Evolutionary conservation across 331 rosid genomes (phyloP).

Genomic region (Saraca asoca): DNA sequence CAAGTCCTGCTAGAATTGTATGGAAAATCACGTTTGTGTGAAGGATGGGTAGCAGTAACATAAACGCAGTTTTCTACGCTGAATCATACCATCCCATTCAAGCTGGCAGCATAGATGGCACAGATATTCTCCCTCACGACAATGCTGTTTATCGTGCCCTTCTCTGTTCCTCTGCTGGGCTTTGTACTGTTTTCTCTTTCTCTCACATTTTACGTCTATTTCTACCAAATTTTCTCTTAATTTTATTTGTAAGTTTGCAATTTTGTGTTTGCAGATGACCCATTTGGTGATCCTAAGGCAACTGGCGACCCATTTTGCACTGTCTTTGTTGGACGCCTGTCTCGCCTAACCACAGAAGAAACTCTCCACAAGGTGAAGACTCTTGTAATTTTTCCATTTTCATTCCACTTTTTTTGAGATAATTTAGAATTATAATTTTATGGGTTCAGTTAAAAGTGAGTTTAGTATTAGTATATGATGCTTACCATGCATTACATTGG

Average conservation of each 20-base stretch:
- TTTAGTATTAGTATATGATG: too few species aligned
- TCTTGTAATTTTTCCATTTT: neutral
- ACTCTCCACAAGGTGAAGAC: conserved; percentile 59
- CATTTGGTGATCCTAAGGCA: conserved; percentile 76
- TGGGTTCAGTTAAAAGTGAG: neutral
- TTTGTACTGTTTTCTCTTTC: conserved; percentile 43
- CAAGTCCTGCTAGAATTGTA: too few species aligned
- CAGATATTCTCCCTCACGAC: conserved; percentile 82
- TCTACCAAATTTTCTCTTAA: neutral
- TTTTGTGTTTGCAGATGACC: conserved; percentile 63
- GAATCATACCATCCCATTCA: conserved; percentile 73
- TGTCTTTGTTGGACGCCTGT: conserved; percentile 77
- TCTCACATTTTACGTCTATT: neutral
- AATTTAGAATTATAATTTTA: neutral
- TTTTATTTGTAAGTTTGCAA: neutral
- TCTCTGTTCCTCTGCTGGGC: conserved; percentile 78
- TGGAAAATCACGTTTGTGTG: neutral
- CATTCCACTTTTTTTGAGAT: neutral
- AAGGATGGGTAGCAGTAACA: conserved; percentile 35
- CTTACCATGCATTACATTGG: neutral
- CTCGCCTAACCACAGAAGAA: conserved; percentile 65
- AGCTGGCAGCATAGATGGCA: conserved; percentile 85
- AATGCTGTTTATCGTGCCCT: conserved; percentile 77
- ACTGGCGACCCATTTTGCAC: conserved; percentile 80
- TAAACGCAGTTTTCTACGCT: conserved; percentile 67